A percentile compares a stretch with the other conserved stretches of the same genome.
Evolutionary conservation across 805 yeast species (phyloP).

Genomic region (Nadsonia fulvescens): DNA sequence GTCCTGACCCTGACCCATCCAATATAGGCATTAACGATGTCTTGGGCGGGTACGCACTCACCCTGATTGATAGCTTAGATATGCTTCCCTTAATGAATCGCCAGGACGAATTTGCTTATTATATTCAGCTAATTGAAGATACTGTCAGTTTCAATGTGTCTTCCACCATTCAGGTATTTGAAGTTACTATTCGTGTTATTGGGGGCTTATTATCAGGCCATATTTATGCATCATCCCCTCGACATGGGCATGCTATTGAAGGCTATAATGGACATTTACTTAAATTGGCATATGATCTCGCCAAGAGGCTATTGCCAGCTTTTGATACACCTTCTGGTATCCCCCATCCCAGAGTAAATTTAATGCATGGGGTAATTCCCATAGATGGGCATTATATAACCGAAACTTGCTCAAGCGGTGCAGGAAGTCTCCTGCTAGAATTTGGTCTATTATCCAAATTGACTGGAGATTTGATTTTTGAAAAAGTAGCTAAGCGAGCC

Average conservation of each 20-base stretch:
- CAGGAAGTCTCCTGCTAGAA: conserved; percentile 68
- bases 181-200: conserved; percentile 59
- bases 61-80: conserved; percentile 65
- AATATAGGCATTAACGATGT: conserved; percentile 63
- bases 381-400: conserved; percentile 12
- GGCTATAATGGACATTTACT: conserved; percentile 59
- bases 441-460: conserved; percentile 56
- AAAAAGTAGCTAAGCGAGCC: conserved; percentile 38
- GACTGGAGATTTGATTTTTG: conserved; percentile 60
- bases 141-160: conserved; percentile 37
- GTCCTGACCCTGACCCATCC: conserved; percentile 38
- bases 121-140: conserved; percentile 24
- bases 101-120: conserved; percentile 31
- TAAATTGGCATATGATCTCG: conserved; percentile 56
- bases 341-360: conserved; percentile 68
- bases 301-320: conserved; percentile 50
- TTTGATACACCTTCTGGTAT: conserved; percentile 43
- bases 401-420: conserved; percentile 81
- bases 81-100: conserved; percentile 60
- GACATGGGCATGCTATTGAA: conserved; percentile 24
- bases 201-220: conserved; percentile 76
- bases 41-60: conserved; percentile 65
- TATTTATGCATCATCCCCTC: conserved; percentile 38
- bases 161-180: conserved; percentile 74
- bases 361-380: conserved; percentile 30